Conservation (phyloP, 2,329 filamentous ascomycete species). For the Xylariaceae sp. region DNA sequence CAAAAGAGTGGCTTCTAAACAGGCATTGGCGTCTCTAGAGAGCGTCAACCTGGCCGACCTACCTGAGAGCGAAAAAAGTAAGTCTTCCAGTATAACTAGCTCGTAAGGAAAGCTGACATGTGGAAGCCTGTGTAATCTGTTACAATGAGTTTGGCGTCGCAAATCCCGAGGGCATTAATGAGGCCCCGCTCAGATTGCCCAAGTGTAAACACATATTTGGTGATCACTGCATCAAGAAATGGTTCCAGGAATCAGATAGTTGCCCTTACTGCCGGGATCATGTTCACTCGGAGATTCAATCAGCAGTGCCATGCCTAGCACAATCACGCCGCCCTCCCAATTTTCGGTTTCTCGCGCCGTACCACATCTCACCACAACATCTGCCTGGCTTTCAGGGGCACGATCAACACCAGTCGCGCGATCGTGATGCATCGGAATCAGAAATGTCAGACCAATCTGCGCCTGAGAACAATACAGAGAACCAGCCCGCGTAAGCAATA, state of each 20-base stretch:
- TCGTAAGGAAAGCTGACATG: conserved; percentile 17
- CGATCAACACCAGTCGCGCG: conserved; percentile 9
- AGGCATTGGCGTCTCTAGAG: conserved; percentile 43
- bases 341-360: conserved; percentile 27
- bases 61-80: conserved; percentile 44
- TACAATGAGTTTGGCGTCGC: conserved; percentile 56
- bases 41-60: conserved; percentile 43
- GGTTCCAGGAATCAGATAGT: conserved; percentile 57
- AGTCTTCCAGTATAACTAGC: conserved; percentile 21
- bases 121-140: conserved; percentile 56
- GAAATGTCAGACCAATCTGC: conserved; percentile 14
- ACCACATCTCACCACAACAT: conserved; percentile 22
- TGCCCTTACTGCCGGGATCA: conserved; percentile 62
- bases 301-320: not conserved
- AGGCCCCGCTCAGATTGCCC: conserved; percentile 53
- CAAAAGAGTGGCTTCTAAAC: conserved; percentile 45
- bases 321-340: conserved; percentile 9
- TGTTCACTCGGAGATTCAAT: conserved; percentile 45
- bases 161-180: conserved; percentile 54
- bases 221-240: conserved; percentile 59
- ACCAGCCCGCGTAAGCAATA: conserved; percentile 5
- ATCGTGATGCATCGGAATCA: conserved; percentile 17
- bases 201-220: conserved; percentile 62
- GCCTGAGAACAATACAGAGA: conserved; percentile 1
- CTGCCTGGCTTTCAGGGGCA: conserved; percentile 8